Conservation (phyloP, 257 asterid genomes). For the Mentha longifolia region DNA sequence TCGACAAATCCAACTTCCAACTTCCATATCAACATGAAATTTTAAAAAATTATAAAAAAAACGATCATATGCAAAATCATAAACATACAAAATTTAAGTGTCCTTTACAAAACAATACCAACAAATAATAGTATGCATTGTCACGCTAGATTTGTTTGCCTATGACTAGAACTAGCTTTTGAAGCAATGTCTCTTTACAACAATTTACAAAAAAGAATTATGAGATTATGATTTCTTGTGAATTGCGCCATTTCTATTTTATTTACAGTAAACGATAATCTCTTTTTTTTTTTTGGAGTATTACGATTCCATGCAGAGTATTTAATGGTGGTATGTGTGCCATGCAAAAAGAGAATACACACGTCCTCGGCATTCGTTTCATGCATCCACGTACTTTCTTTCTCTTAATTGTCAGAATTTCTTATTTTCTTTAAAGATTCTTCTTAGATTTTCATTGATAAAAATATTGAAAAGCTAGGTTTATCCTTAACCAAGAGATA, state of each 20-base stretch:
- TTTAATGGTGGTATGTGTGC: conserved; percentile 37
- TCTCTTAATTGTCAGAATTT: too few relatives aligned
- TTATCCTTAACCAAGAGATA: neutral
- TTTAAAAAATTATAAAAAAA: too few relatives aligned
- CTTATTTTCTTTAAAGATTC: conserved; percentile 21
- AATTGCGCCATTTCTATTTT: conserved; percentile 21
- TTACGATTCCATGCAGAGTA: conserved; percentile 35
- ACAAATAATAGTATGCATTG: too few relatives aligned
- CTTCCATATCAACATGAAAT: too few relatives aligned
- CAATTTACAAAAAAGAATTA: conserved; percentile 38
- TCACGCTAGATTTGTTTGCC: neutral
- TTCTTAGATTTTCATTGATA: conserved; percentile 24
- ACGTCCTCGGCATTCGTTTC: conserved; percentile 39
- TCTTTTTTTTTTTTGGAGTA: neutral
- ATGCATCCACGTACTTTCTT: conserved; percentile 46
- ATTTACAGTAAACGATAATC: too few relatives aligned
- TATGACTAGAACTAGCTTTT: neutral
- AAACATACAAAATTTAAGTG: too few relatives aligned
- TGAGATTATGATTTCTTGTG: conserved; percentile 53
- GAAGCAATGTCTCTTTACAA: neutral
- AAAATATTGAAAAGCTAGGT: conserved; percentile 1
- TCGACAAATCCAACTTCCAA: too few relatives aligned
- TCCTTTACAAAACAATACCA: too few relatives aligned
- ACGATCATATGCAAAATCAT: too few relatives aligned
- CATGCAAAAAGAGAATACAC: conserved; percentile 42